A percentile compares a stretch with the other conserved stretches of the same genome.
Conservation (phyloP, 1,284 basidiomycete genomes). For the Volvariella surrecta region DNA sequence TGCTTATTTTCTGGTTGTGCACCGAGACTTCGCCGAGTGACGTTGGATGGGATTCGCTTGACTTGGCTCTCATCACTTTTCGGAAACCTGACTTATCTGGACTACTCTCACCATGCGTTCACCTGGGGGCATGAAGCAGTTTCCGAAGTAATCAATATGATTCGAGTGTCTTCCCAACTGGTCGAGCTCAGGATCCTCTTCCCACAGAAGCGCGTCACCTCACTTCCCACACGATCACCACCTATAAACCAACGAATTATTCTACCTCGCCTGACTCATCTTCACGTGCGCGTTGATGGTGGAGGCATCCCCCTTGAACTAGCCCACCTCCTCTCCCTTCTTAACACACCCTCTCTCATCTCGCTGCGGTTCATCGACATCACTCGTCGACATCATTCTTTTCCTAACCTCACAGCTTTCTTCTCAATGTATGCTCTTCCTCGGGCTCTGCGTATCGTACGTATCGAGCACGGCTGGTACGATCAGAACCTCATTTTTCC, state of each 20-base stretch:
- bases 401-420: constrained; percentile 30
- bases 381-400: constrained; percentile 21
- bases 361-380: constrained; percentile 34
- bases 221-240: constrained; percentile 14
- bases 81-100: constrained; percentile 47
- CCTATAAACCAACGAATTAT: constrained; percentile 18
- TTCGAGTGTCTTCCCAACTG: constrained; percentile 35
- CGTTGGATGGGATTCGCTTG: constrained; percentile 54
- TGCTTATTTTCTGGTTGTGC: constrained; percentile 53
- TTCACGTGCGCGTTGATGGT: constrained; percentile 36
- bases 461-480: constrained; percentile 36
- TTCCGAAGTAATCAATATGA: constrained; percentile 37
- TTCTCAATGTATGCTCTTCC: constrained; percentile 32
- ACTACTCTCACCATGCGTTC: constrained; percentile 55
- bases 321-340: constrained; percentile 30
- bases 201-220: constrained; percentile 15
- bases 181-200: constrained; percentile 36
- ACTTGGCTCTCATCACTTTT: constrained; percentile 54
- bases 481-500: constrained; percentile 26
- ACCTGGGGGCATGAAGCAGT: constrained; percentile 36
- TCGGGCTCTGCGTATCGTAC: constrained; percentile 25
- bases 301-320: constrained; percentile 44
- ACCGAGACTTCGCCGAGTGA: constrained; percentile 43
- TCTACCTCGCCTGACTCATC: constrained; percentile 30
- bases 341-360: constrained; percentile 31